A percentile compares a stretch with the other conserved stretches of the same genome.
phyloP scores from a whole-genome alignment of 2,329 filamentous ascomycete genomes.

The Xylariaceae sp. region DNA sequence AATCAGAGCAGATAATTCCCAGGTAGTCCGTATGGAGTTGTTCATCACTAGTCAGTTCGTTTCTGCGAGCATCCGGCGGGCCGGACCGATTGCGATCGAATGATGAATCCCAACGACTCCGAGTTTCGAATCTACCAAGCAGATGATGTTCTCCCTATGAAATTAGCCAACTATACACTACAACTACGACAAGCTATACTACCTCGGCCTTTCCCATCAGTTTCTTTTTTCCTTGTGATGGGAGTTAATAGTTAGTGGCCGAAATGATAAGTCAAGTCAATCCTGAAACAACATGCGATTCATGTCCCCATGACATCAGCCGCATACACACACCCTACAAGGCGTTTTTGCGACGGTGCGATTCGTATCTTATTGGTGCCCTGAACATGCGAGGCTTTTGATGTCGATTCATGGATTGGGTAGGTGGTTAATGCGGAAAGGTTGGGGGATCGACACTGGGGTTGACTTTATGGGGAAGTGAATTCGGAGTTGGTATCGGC shows the following conservation, averaged over 20 bases:
- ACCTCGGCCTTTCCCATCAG: background rate
- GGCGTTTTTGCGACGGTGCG: background rate
- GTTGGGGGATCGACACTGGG: background rate
- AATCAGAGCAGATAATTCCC: background rate
- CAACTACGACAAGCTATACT: background rate
- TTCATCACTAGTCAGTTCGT: background rate
- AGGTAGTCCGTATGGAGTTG: too few species aligned
- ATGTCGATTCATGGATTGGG: background rate
- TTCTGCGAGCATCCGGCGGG: background rate
- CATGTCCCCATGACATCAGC: background rate
- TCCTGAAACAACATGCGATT: background rate
- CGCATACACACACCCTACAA: background rate
- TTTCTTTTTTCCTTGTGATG: background rate
- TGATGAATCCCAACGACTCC: background rate
- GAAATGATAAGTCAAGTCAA: background rate
- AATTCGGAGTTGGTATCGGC: background rate
- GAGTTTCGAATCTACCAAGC: background rate
- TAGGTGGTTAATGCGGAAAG: background rate
- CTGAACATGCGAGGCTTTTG: background rate
- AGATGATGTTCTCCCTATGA: too few species aligned
- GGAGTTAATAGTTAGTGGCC: background rate
- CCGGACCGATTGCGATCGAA: background rate
- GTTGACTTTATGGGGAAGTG: background rate
- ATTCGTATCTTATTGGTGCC: background rate
- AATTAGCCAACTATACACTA: too few species aligned